Evolutionary conservation across 129 eudicot species (phyloP), one percentile per base, ranked within the genome.

Genomic region (Artemisia argyi): DNA sequence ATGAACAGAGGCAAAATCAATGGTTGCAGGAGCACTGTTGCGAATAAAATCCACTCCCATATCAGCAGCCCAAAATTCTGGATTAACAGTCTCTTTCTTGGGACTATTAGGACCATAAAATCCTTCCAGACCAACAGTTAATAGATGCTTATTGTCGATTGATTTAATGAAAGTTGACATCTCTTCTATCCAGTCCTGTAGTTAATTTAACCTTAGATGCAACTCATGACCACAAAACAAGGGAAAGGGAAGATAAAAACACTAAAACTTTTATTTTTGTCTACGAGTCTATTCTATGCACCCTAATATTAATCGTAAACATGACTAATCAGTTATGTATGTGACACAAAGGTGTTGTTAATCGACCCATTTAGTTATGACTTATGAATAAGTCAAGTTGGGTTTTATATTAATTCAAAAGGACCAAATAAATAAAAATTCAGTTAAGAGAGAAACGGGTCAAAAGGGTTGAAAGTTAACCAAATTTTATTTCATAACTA

Each of bases 161-260:
- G 84, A 49, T 74, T 90, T 94, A 42, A 94, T 83, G 77, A 82
- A 94, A 14, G 80, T 66, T 24, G 97, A 87, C 98, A 94, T 90
- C 68, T 94, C 98, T 83, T 87, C 91, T 61, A 94, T 87, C 98
- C 98, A 94, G 30, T 83, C 97, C 98, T 94, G 98, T 56, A 82
- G 68, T 83, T 78, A 14, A 12, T 71, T 18, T 12, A 24, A 30
- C 47, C 49, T 30, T 35, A 50, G 20, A 50, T 35, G 20, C 72
- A 72, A 39, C 54, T 66, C 66, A 53, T 28, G 46, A 57, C 26
- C 4, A 26, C 9, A 66, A 39, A 17, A 64, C 2, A 69, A 63
- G 7, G 16, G 3, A 44, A 69, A 63, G 7, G 16, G 3, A 44
- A 63, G 1, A 11, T n/a, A 54, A 11, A 46, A 26, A 61, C 17